Conservation (phyloP, 140 eudicot genomes). For the Erigeron philadelphicus region DNA sequence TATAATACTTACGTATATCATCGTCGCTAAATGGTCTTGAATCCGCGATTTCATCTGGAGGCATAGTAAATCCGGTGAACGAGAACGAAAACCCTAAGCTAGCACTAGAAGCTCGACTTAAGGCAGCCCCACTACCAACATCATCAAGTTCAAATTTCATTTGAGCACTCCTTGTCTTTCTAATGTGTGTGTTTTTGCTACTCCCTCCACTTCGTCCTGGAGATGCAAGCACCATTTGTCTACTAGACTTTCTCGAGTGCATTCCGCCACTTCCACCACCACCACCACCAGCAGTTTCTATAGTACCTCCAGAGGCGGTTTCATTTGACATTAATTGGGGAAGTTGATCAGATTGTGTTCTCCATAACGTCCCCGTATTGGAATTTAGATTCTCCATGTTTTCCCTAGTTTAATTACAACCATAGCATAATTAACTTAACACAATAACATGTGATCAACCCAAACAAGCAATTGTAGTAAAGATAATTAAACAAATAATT, state of each 20-base stretch:
- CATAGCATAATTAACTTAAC: not conserved
- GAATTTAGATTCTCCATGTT: constrained; percentile 55
- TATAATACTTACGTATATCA: constrained; percentile 52
- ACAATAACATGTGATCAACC: not conserved
- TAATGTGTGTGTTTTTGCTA: constrained; percentile 65
- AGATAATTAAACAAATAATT: too few species aligned
- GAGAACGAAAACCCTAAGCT: constrained; percentile 91
- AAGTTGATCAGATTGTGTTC: constrained; percentile 82
- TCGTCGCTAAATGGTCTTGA: constrained; percentile 75
- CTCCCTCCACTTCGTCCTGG: constrained; percentile 52
- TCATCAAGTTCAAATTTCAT: constrained; percentile 74
- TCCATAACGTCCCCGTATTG: constrained; percentile 37
- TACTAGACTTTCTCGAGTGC: constrained; percentile 65
- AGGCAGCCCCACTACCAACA: constrained; percentile 80
- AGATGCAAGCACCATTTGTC: constrained; percentile 42
- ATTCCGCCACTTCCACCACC: constrained; percentile 36
- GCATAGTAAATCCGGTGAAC: constrained; percentile 92
- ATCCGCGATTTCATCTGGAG: constrained; percentile 70
- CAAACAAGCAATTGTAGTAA: too few species aligned
- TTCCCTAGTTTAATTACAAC: constrained; percentile 11
- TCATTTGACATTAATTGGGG: constrained; percentile 34
- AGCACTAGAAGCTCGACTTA: constrained; percentile 92
- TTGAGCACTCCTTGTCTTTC: constrained; percentile 92
- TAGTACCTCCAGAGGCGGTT: constrained; percentile 17
- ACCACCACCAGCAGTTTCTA: constrained; percentile 16